Conservation (phyloP, 1,139 yeast genomes). For the Blastobotrys indianensis region DNA sequence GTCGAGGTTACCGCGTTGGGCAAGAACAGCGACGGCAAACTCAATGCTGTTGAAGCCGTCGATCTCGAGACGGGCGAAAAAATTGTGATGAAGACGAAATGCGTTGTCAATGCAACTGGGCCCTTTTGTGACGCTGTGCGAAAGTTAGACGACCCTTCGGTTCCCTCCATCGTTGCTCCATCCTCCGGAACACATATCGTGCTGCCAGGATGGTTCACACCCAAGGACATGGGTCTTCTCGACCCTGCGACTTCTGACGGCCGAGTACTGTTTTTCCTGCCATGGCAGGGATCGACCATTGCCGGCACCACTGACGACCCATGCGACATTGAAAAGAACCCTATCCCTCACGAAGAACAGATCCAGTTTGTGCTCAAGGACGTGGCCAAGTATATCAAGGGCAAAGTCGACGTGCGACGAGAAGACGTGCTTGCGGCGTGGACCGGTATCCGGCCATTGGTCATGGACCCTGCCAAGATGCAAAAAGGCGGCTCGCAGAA, state of each 20-base stretch:
- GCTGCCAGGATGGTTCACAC: slow-evolving; percentile 88
- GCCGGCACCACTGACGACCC: slow-evolving; percentile 95
- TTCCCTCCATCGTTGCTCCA: slow-evolving; percentile 82
- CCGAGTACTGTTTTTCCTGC: slow-evolving; percentile 92
- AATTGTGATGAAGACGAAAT: slow-evolving; percentile 54
- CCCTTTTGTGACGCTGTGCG: slow-evolving; percentile 82
- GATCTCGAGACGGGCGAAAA: slow-evolving; percentile 55
- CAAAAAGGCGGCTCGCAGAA: slow-evolving; percentile 59
- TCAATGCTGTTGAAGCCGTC: slow-evolving; percentile 68
- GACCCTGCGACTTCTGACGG: slow-evolving; percentile 95
- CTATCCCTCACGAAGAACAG: slow-evolving; percentile 83
- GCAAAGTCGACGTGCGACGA: slow-evolving; percentile 78
- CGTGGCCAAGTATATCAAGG: slow-evolving; percentile 72
- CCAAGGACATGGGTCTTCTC: slow-evolving; percentile 78
- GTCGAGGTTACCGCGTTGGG: slow-evolving; percentile 70
- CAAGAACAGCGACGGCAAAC: slow-evolving; percentile 57
- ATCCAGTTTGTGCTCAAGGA: slow-evolving; percentile 83
- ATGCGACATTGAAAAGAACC: slow-evolving; percentile 56
- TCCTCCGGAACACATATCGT: slow-evolving; percentile 92
- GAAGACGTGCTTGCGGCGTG: slow-evolving; percentile 92
- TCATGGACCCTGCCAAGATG: slow-evolving; percentile 69
- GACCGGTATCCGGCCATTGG: slow-evolving; percentile 96
- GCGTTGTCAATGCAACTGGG: slow-evolving; percentile 90
- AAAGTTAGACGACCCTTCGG: slow-evolving; percentile 64
- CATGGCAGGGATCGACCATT: slow-evolving; percentile 96